phyloP scores from a whole-genome alignment of 2,329 filamentous ascomycete genomes.

The Arthrobotrys iridis region DNA sequence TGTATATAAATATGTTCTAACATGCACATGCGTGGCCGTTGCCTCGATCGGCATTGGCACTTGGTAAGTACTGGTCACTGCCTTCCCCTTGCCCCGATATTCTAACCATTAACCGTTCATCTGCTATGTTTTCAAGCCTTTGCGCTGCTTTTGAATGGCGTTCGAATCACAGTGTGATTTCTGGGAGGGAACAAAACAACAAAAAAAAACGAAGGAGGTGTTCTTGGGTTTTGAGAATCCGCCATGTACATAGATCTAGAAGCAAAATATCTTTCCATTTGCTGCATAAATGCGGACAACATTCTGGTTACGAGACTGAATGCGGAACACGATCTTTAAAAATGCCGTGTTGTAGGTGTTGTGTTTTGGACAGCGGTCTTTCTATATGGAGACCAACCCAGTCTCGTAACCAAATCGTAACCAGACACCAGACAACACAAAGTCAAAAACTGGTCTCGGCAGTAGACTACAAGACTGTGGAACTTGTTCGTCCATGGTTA shows the following conservation, averaged over 20 bases:
- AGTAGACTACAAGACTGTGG: too few relatives aligned
- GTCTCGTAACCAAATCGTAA: too few relatives aligned
- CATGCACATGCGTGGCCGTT: background rate
- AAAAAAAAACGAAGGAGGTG: too few relatives aligned
- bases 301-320: too few relatives aligned
- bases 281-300: too few relatives aligned
- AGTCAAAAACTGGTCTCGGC: too few relatives aligned
- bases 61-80: background rate
- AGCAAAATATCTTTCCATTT: background rate
- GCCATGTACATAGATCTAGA: conserved; percentile 28
- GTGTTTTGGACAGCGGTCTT: too few relatives aligned
- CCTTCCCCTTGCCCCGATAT: background rate
- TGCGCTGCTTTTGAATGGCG: background rate
- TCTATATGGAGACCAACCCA: too few relatives aligned
- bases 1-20: background rate
- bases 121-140: background rate
- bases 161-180: background rate
- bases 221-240: conserved; percentile 38
- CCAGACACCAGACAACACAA: too few relatives aligned
- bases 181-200: too few relatives aligned
- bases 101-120: background rate
- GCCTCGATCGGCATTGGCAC: background rate
- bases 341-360: too few relatives aligned
- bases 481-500: background rate
- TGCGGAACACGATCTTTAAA: too few relatives aligned